Evolutionary conservation across 2,329 filamentous ascomycete genomes (phyloP), one percentile per base, ranked within the genome.

Genomic region (Neurospora crassa): DNA sequence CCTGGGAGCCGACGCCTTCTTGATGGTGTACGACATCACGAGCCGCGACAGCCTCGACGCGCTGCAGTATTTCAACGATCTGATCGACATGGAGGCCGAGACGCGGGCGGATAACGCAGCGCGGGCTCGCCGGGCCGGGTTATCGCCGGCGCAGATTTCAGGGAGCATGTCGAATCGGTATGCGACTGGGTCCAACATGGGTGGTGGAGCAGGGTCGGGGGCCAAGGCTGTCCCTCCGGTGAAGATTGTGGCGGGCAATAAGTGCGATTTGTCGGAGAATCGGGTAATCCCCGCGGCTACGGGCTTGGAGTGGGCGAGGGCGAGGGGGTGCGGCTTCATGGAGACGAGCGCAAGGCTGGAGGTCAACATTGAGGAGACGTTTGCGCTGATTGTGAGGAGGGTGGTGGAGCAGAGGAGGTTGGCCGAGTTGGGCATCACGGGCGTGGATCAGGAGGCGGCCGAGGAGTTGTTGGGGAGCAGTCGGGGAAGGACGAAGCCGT

Each of bases 291-390:
- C 87, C n/a, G 91, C 91, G 7, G 86, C 89, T 59, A 83, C 87
- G 71, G 92, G 92, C 0, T 83, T 95, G 63, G 91, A 94, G 76
- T 96, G 92, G 92, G 91, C 92, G 69, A 84, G 91, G 73, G 84
- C 83, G 72, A 84, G 87, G 70, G 89, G 89, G 63, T 95, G 92
- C 81, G 92, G 92, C 47, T 96, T 96, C 82, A 96, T 96, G 92
- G 92, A 96, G 86, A 96, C 92, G 73, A 93, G 91, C 77, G 92
- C 92, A 5, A 84, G 92, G 70, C 88, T 94, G 76, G 92, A 93
- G 84, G 92, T 96, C 74, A 96, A 96, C 79, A 93, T 96, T 73
- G 92, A 96, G 80, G 92, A 96, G 86, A 95, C 92, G 0, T 96
- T 96, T 84, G 92, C 91, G 43, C 84, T 90, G 47, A 87, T 90